Conservation (phyloP, 2,329 filamentous ascomycete genomes). For the Endothia cerciana region DNA sequence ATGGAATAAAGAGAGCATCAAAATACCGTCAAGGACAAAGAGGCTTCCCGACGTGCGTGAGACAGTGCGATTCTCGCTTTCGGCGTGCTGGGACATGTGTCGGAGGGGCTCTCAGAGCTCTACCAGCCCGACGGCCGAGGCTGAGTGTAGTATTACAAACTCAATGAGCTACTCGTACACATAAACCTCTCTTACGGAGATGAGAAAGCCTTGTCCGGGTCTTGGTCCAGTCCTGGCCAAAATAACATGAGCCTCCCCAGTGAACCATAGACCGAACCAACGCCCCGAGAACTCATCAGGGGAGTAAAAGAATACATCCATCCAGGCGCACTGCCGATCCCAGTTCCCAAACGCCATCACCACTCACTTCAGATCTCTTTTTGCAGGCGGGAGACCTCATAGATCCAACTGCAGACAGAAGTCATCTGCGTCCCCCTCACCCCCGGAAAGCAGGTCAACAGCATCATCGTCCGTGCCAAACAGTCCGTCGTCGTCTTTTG, state of each 20-base stretch:
- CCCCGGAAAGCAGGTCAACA: slow-evolving; percentile 1
- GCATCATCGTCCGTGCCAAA: background rate
- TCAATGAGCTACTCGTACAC: background rate
- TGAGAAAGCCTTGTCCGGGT: background rate
- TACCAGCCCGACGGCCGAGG: slow-evolving; percentile 31
- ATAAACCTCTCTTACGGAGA: background rate
- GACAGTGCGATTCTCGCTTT: background rate
- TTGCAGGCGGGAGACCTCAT: background rate
- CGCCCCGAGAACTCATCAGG: background rate
- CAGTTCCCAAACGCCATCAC: background rate
- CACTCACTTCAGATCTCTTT: background rate
- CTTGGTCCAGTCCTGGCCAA: background rate
- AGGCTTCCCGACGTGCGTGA: background rate
- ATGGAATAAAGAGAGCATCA: background rate
- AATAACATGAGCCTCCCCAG: background rate
- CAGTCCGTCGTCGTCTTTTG: slow-evolving; percentile 56
- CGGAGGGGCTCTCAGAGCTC: too few relatives aligned
- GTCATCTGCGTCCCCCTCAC: slow-evolving; percentile 11
- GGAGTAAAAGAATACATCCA: background rate
- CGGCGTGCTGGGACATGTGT: background rate
- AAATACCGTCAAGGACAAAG: background rate
- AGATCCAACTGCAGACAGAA: slow-evolving; percentile 20
- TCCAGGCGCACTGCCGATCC: slow-evolving; percentile 9
- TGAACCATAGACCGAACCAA: background rate
- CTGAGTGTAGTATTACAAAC: background rate